Base-by-base conservation (phyloP, 2,329 filamentous ascomycete species). In the Aschersonia sp. region DNA sequence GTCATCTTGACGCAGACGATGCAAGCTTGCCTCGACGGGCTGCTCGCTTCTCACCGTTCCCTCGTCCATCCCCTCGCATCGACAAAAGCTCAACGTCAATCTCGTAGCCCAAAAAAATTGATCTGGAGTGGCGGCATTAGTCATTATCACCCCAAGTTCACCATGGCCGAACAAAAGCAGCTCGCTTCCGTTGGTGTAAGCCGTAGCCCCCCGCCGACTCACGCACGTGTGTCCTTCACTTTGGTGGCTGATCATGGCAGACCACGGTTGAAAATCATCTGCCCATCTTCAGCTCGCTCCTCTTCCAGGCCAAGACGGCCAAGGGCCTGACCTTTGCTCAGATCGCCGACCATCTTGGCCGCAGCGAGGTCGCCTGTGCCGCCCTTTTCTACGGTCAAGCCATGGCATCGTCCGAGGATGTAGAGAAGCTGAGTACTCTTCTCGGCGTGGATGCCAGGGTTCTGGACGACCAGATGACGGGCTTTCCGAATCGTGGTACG, bases 331-430 rank as follows among this genome's bases (percentile, higher is more conserved):
- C 74, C 58, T 96, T 95, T 61, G 85, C 88, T 61, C 68, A 77
- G 43, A 89, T 96, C 58, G 86, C 79, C 46, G 67, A 80, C 54
- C 72, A 80, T 31, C 74, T 95, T 48, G 81, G 80, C 52, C 84
- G 89, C 53, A 80, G 83, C 59, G 85, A 95, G 67, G 85, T 95
- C 42, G 86, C 87, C 41, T 78, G 85, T 3, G 89, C 89, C 2
- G 89, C 89, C 2, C 70, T 95, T 53, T 96, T 96, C 74, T 95
- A 95, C 63, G 89, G 89, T 31, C 87, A 92, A 63, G 80, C 84
- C 5, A 78, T 78, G 56, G 85, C 87, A 1, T 84, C 81, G 0
- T 59, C 75, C 0, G 82, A 85, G 52, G 87, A 92, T 51, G 58
- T 73, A 54, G 64, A 75, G 50, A 82, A 78, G 50, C 77, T 95